Base-by-base conservation (phyloP, 306 rosid species). In the Sesbania bispinosa region DNA sequence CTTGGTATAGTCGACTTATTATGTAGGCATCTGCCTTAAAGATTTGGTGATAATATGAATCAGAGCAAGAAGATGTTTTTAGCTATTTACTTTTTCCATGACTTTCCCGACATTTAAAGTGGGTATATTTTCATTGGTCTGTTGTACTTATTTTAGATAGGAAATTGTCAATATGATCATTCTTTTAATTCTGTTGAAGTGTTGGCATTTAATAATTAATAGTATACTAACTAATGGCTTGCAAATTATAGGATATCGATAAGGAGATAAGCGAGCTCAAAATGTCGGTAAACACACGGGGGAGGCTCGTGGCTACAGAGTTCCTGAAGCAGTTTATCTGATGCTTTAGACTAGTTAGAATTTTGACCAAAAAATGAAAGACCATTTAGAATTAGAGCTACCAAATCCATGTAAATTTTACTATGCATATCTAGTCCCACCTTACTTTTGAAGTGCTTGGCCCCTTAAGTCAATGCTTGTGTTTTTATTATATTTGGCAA, bases 271-370 rank as follows among this genome's bases (percentile, higher is more conserved):
- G 92, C 26, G 99, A 94, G 68, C 93, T 94, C 43, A 94, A 94
- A 83, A 87, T 91, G 97, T 94, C 97, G 0, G 92, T 89, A 74
- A 94, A 94, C 83, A 94, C 99, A 4, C 66, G 99, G 20, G 99
- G 99, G 67, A 90, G 99, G 88, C 95, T 94, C 38, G 99, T 90
- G 24, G 99, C 99, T 27, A 85, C 99, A 1, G 99, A 90, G 84
- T 94, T 94, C 80, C 75, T 94, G 85, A 94, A 89, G 90, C 99
- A 94, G 75, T 91, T 91, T 81, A 70, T 87, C 38, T 94, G 90
- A 87, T 51, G 47, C 41, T 59, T 76, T 39, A n/a, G n/a, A n/a
- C n/a, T n/a, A n/a, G n/a, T n/a, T n/a, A n/a, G n/a, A n/a, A n/a
- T n/a, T n/a, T n/a, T n/a, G n/a, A n/a, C n/a, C n/a, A n/a, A n/a